Percentiles rank a stretch among this genome's conserved stretches.
These are phyloP conservation scores for Colletotrichum truncatum DNA, from an alignment of 2,329 filamentous ascomycete species.

Conservation along the genomic window DNA sequence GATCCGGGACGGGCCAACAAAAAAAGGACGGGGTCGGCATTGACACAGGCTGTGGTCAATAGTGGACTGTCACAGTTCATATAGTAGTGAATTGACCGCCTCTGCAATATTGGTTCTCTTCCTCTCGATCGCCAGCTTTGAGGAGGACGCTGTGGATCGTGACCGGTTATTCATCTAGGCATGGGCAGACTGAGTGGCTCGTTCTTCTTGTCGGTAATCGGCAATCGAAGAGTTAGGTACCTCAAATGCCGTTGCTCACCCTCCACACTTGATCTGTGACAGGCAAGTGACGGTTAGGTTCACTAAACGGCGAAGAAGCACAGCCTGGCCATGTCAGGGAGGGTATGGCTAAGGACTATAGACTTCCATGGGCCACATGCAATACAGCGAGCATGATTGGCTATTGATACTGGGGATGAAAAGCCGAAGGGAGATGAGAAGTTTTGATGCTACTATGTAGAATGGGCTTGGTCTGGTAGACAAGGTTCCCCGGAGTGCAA, in stretches of 20 bases:
- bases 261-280: neutral
- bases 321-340: neutral
- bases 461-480: neutral
- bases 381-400: neutral
- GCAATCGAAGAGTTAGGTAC: neutral
- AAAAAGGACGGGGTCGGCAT: neutral
- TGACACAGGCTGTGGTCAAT: rapidly evolving
- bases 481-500: conserved; percentile 16
- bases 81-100: conserved; percentile 18
- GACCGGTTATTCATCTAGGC: neutral
- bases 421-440: neutral
- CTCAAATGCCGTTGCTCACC: neutral
- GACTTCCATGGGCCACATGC: too few species aligned
- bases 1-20: conserved; percentile 1
- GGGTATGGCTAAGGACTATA: neutral
- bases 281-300: neutral
- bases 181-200: neutral
- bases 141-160: conserved; percentile 7
- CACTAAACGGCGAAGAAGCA: conserved; percentile 2
- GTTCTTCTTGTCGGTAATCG: conserved; percentile 17
- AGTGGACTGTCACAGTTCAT: conserved; percentile 20
- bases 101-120: neutral
- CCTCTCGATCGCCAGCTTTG: conserved; percentile 10
- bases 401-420: neutral
- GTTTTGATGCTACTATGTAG: neutral